Percentiles rank a stretch among this genome's conserved stretches.
Evolutionary conservation across 768 basidiomycete species (phyloP).

Genomic region (Paxillus ammoniavirescens): DNA sequence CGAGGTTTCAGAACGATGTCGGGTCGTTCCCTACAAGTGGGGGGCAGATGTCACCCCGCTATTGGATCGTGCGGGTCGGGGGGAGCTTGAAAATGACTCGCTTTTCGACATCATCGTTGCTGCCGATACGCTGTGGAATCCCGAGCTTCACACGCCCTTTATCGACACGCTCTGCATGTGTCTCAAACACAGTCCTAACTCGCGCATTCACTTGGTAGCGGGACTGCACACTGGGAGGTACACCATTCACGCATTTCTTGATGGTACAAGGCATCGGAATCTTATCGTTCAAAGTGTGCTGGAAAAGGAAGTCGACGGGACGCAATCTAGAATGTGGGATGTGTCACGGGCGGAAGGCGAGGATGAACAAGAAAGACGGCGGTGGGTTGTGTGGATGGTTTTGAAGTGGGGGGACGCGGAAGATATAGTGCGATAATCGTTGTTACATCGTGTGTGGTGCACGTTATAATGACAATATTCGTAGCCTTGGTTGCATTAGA

Average conservation of each 20-base stretch:
- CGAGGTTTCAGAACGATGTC: constrained; percentile 44
- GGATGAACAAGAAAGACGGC: constrained; percentile 64
- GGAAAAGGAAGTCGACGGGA: constrained; percentile 49
- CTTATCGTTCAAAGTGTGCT: constrained; percentile 44
- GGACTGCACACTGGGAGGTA: constrained; percentile 78
- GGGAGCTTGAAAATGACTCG: constrained; percentile 8
- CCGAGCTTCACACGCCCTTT: constrained; percentile 54
- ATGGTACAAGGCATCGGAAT: constrained; percentile 29
- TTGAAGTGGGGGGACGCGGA: constrained; percentile 43
- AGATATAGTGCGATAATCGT: constrained; percentile 13
- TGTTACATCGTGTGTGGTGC: background rate
- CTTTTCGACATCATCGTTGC: constrained; percentile 67
- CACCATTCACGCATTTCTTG: constrained; percentile 62
- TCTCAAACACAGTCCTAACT: constrained; percentile 39
- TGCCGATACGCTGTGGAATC: constrained; percentile 79
- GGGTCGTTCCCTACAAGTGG: constrained; percentile 62
- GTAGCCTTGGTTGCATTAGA: background rate
- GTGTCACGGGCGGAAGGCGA: constrained; percentile 50
- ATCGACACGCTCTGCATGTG: constrained; percentile 50
- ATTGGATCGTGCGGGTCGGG: background rate
- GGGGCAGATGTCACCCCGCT: constrained; percentile 45
- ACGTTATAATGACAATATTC: background rate
- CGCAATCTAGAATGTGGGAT: constrained; percentile 46
- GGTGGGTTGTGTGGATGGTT: constrained; percentile 71
- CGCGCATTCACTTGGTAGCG: constrained; percentile 65